Evolutionary conservation across 2,329 filamentous ascomycete genomes (phyloP), one percentile per base, ranked within the genome.

Genomic region (Ceratocystis ficicola): DNA sequence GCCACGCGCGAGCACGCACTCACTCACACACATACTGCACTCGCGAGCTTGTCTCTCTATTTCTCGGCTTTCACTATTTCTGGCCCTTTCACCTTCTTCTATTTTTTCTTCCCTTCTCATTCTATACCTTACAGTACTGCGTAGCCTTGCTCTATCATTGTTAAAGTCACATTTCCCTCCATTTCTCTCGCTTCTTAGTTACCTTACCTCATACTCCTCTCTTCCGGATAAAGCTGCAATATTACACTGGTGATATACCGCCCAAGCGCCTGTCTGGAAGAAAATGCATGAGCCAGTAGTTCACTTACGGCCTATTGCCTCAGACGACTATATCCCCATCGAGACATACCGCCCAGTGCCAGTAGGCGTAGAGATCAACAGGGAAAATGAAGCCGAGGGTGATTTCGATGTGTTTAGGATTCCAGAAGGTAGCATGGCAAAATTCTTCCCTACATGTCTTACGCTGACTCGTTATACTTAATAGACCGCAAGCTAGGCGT

Each of bases 401-500:
- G 62, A 67, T 0, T 65, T 64, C 20, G 66, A 65, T 22, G 62
- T 64, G 59, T 67, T 67, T 44, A 22, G 61, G 20, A 67, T 67
- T 62, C 66, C 66, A 8, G 66, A 67, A 65, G 62, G 66, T 64
- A 48, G 10, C 44, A 25, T 15, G 6, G 10, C 36, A 25, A n/a
- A 28, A 32, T 22, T 10, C 15, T 3, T n/a, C 20, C 3, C 3
- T 46, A 8, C 36, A 20, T 65, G 10, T 60, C 17, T 36, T 59
- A 7, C 7, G 22, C n/a, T 25, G n/a, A 25, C n/a, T 25, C 48
- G 15, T 6, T 15, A 12, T 41, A 32, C 52, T 36, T 25, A 5
- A 22, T 30, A 67, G 65, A 67, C 17, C 62, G 62, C 7, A 67
- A 67, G 22, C 62, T 67, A n/a, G 65, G 62, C 12, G 65, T 67